phyloP scores from a whole-genome alignment of 225 moss, liverwort and hornwort genomes.

The Thuidium tamariscinum region DNA sequence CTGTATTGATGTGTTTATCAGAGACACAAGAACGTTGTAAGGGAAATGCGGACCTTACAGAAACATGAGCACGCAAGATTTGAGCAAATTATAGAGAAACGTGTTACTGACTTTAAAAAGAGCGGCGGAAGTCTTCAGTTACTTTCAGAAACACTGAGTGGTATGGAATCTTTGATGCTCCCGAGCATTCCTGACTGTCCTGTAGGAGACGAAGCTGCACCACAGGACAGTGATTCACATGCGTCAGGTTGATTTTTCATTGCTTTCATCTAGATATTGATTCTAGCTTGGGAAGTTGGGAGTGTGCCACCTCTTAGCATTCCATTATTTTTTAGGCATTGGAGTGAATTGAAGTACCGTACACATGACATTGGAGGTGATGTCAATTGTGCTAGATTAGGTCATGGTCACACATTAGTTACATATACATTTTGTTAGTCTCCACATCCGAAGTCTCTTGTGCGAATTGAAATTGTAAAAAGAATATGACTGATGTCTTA shows the following conservation, averaged over 20 bases:
- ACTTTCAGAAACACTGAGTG: constrained; percentile 69
- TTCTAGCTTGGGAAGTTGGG: not conserved
- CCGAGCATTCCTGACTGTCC: constrained; percentile 44
- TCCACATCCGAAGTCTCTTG: not conserved
- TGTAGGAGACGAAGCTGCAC: constrained; percentile 33
- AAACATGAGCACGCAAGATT: constrained; percentile 64
- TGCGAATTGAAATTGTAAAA: not conserved
- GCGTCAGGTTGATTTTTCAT: constrained; percentile 4
- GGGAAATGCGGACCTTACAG: constrained; percentile 55
- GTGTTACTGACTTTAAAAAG: constrained; percentile 61
- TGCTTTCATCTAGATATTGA: not conserved
- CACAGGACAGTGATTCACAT: constrained; percentile 10
- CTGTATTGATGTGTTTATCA: not conserved
- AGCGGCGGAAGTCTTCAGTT: constrained; percentile 80
- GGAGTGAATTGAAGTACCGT: not conserved
- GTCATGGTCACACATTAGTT: not conserved
- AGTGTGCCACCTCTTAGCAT: not conserved
- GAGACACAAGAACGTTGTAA: constrained; percentile 73
- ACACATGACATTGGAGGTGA: not conserved
- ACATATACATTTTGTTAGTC: not conserved
- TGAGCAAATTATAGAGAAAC: constrained; percentile 60
- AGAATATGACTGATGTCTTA: not conserved
- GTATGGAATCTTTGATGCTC: constrained; percentile 49
- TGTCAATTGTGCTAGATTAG: not conserved
- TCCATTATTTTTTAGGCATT: not conserved